Base-by-base conservation (phyloP, 345 rosid genomes). In the Syzygium grande region DNA sequence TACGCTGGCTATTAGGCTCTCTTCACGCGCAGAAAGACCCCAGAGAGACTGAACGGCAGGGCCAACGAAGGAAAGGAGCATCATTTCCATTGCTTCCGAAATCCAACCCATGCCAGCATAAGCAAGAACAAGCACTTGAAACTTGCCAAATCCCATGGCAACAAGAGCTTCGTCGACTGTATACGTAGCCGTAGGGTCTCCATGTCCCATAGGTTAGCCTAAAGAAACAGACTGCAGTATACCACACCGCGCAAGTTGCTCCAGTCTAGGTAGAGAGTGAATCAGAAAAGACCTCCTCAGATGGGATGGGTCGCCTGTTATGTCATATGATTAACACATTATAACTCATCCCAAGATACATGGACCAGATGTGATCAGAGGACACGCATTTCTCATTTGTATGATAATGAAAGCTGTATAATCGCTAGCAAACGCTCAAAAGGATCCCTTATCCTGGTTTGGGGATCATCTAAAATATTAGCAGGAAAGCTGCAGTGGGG, bases 61-160 rank as follows among this genome's bases (percentile, higher is more conserved):
- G 73, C 99, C 99, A 5, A 97, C 88, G 88, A 94, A 96, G 41
- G 98, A 97, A 52, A 97, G 97, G 43, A 97, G 96, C 99, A 97
- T 97, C 96, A 96, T 92, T 89, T 97, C 98, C 99, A 97, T 97
- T 9, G 99, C 99, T 86, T 97, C 99, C 14, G 96, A 97, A 87
- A 94, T 51, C 99, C 95, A 95, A 84, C 95, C 99, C 97, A 97
- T 93, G 87, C 98, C 99, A 85, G 98, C 97, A 87, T 97, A 97
- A 84, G 94, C 95, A 85, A 96, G 95, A 73, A 97, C 94, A 63
- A 90, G 89, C 11, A 87, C 55, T 85, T 97, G 99, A 86, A 94
- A 97, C 88, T 95, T 97, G 53, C 99, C 99, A 88, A 97, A 97
- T 51, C 98, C 98, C 93, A 92, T 84, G 23, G 91, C 87, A 89